These are phyloP conservation scores for Nitzschia putrida DNA, from an alignment of 108 stramenopile species.

Conservation along the genomic window DNA sequence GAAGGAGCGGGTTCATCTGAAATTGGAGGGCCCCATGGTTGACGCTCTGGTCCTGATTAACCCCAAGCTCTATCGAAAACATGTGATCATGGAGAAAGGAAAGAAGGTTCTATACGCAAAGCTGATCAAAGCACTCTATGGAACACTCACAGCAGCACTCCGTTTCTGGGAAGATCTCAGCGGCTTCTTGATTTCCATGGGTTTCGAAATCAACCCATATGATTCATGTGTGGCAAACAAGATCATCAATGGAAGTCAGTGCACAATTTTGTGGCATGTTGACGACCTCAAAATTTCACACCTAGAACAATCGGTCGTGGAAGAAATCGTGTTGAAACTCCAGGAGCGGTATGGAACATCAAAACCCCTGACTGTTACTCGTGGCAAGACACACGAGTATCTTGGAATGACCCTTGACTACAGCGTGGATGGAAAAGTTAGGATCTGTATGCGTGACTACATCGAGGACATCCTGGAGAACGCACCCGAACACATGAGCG, in stretches of 20 bases:
- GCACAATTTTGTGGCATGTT: conserved; percentile 44
- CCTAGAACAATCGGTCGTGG: conserved; percentile 9
- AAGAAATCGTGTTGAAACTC: background rate
- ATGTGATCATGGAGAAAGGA: conserved; percentile 28
- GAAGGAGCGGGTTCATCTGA: conserved; percentile 23
- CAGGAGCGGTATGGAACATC: conserved; percentile 2
- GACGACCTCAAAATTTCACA: conserved; percentile 37
- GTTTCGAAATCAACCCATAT: conserved; percentile 49
- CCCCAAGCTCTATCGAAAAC: conserved; percentile 14
- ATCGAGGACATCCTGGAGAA: conserved; percentile 21
- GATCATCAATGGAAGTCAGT: conserved; percentile 39
- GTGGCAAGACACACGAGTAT: conserved; percentile 2
- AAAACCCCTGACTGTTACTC: conserved; percentile 3
- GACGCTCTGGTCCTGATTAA: conserved; percentile 27
- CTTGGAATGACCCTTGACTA: conserved; percentile 32
- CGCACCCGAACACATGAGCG: conserved; percentile 11
- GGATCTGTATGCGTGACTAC: conserved; percentile 21
- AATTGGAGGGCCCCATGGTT: conserved; percentile 25
- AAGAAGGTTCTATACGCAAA: conserved; percentile 26
- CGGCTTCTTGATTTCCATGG: conserved; percentile 1
- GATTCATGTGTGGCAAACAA: conserved; percentile 51
- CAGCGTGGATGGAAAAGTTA: background rate
- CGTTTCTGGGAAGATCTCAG: conserved; percentile 30
- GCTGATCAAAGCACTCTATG: conserved; percentile 43
- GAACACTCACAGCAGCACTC: conserved; percentile 32